Conservation (phyloP, 1,284 basidiomycete species). For the Baeospora myosura region DNA sequence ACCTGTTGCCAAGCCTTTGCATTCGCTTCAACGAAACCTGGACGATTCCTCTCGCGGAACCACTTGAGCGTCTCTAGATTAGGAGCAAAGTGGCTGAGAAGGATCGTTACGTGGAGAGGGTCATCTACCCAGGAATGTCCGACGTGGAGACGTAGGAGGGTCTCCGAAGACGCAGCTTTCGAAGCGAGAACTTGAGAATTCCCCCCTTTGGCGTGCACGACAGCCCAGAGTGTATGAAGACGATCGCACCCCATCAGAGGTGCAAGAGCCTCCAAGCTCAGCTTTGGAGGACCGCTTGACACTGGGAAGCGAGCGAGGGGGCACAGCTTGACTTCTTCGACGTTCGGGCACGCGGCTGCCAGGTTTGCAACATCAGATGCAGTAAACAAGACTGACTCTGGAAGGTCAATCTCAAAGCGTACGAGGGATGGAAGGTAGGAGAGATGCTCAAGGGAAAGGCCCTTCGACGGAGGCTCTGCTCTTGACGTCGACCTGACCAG, state of each 20-base stretch:
- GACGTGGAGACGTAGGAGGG: constrained; percentile 59
- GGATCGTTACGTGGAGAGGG: constrained; percentile 56
- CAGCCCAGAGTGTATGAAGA: constrained; percentile 56
- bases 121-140: constrained; percentile 68
- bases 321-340: constrained; percentile 60
- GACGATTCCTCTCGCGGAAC: constrained; percentile 69
- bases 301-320: constrained; percentile 57
- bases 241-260: constrained; percentile 51
- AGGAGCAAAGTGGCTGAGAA: constrained; percentile 70
- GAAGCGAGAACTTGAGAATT: constrained; percentile 38
- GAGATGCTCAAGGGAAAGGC: constrained; percentile 56
- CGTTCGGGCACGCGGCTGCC: constrained; percentile 52
- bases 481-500: constrained; percentile 59
- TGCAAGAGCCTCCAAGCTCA: constrained; percentile 53
- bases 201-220: constrained; percentile 49
- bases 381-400: constrained; percentile 60
- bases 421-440: constrained; percentile 43
- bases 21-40: constrained; percentile 58
- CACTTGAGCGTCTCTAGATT: constrained; percentile 58
- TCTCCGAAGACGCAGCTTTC: constrained; percentile 46
- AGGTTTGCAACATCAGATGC: constrained; percentile 51
- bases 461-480: constrained; percentile 45
- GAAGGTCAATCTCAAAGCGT: constrained; percentile 66
- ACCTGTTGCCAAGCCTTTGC: constrained; percentile 62
- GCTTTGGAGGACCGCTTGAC: constrained; percentile 40